Percentiles rank a stretch among this genome's conserved stretches.
These are phyloP conservation scores for Dovyalis caffra DNA, from an alignment of 345 rosid genomes.

Conservation along the genomic window DNA sequence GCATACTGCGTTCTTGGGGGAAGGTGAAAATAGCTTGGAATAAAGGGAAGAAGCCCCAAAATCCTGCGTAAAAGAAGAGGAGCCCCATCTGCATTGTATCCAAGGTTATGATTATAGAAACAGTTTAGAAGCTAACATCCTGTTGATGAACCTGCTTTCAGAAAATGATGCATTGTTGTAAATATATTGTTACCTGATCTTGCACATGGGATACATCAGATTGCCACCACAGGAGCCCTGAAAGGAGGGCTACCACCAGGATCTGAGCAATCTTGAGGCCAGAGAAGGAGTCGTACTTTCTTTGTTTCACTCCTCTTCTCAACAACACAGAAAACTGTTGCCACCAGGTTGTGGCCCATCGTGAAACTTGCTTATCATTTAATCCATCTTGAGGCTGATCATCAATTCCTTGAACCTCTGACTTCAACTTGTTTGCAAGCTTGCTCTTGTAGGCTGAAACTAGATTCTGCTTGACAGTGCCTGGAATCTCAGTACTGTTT, in stretches of 20 bases:
- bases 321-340: conserved; percentile 48
- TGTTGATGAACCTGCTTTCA: not conserved
- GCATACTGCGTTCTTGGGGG: conserved; percentile 81
- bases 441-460: conserved; percentile 36
- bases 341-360: conserved; percentile 59
- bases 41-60: conserved; percentile 72
- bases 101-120: not conserved
- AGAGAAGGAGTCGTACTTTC: conserved; percentile 46
- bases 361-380: conserved; percentile 17
- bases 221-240: conserved; percentile 54
- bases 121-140: not conserved
- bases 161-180: not conserved
- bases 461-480: conserved; percentile 35
- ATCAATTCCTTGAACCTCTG: conserved; percentile 29
- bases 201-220: conserved; percentile 40
- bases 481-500: conserved; percentile 29
- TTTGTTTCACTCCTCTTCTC: conserved; percentile 48
- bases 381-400: conserved; percentile 8
- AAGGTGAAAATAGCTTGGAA: conserved; percentile 76
- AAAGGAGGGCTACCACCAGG: conserved; percentile 29
- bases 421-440: conserved; percentile 33
- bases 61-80: conserved; percentile 61
- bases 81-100: conserved; percentile 61
- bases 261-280: conserved; percentile 37
- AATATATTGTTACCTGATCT: conserved; percentile 62